phyloP scores from a whole-genome alignment of 345 rosid genomes.

The Salix dunnii region DNA sequence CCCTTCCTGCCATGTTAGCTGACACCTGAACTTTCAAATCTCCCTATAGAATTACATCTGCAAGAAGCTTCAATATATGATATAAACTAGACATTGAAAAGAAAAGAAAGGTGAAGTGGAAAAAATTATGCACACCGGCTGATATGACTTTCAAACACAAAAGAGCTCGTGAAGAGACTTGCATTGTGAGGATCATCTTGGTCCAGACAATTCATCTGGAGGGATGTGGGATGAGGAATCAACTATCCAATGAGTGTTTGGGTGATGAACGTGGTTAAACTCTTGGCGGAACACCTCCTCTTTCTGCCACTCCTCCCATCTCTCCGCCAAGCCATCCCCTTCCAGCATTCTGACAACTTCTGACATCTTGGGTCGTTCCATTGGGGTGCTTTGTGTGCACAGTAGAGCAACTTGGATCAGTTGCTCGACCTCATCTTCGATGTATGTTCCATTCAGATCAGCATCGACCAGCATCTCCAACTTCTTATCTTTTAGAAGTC shows the following conservation, averaged over 20 bases:
- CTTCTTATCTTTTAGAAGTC: slow-evolving; percentile 73
- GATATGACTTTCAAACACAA: slow-evolving; percentile 17
- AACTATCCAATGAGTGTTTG: slow-evolving; percentile 47
- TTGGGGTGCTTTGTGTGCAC: slow-evolving; percentile 69
- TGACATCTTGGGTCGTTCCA: slow-evolving; percentile 89
- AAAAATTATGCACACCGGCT: slow-evolving; percentile 37
- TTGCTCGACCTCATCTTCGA: slow-evolving; percentile 64
- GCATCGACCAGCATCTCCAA: slow-evolving; percentile 67
- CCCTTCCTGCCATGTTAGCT: slow-evolving; percentile 12
- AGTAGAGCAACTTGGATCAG: slow-evolving; percentile 83
- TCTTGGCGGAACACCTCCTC: slow-evolving; percentile 68
- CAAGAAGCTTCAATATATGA: slow-evolving; percentile 11
- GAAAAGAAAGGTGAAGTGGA: neutral
- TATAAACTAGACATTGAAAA: slow-evolving; percentile 20
- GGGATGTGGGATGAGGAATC: slow-evolving; percentile 61
- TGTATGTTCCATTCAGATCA: slow-evolving; percentile 58
- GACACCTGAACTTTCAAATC: slow-evolving; percentile 28
- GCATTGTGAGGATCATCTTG: slow-evolving; percentile 49
- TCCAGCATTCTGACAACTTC: slow-evolving; percentile 95
- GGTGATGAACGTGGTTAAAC: slow-evolving; percentile 34
- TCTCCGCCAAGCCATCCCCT: slow-evolving; percentile 85
- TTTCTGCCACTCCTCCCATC: slow-evolving; percentile 97
- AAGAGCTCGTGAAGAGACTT: neutral
- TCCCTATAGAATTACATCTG: slow-evolving; percentile 35
- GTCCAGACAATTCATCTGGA: slow-evolving; percentile 74